A percentile compares a stretch with the other conserved stretches of the same genome.
Evolutionary conservation across 225 moss, liverwort and hornwort species (phyloP).

Genomic region (Bryum argenteum): DNA sequence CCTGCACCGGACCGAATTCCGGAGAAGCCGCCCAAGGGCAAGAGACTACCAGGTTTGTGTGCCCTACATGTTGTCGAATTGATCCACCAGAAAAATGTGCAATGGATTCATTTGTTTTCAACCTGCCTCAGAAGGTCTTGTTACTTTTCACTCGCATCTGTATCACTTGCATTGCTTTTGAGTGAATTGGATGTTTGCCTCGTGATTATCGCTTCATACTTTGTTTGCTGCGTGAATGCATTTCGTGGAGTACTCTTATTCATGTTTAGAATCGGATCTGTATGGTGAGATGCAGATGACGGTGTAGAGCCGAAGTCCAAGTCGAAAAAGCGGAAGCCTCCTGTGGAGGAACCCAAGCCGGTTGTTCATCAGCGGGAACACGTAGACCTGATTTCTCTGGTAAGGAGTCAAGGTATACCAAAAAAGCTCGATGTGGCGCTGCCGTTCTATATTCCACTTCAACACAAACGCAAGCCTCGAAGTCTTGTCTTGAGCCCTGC

Average conservation of each 20-base stretch:
- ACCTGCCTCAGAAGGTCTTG: too few relatives aligned
- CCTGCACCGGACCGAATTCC: slow-evolving; percentile 30
- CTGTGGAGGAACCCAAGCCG: background rate
- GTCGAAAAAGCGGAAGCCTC: slow-evolving; percentile 25
- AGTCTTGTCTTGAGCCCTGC: slow-evolving; percentile 70
- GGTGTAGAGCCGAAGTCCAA: slow-evolving; percentile 36
- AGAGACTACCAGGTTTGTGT: slow-evolving; percentile 51
- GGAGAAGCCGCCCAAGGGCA: slow-evolving; percentile 7
- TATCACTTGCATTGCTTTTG: background rate
- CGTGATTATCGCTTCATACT: too few relatives aligned
- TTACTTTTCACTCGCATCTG: too few relatives aligned
- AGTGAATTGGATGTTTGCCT: background rate
- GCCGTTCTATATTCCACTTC: slow-evolving; percentile 44
- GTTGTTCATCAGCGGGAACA: slow-evolving; percentile 40
- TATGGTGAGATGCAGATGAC: slow-evolving; percentile 29
- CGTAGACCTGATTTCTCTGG: slow-evolving; percentile 49
- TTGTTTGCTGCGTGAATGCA: slow-evolving; percentile 13
- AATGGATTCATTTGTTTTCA: too few relatives aligned
- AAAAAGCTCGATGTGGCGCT: slow-evolving; percentile 46
- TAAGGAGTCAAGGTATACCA: slow-evolving; percentile 43
- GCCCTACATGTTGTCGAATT: slow-evolving; percentile 6
- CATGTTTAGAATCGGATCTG: background rate
- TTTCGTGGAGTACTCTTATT: background rate
- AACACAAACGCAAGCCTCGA: slow-evolving; percentile 66
- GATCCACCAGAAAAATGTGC: background rate